Base-by-base conservation (phyloP, 495 filamentous ascomycete species). In the Staphylotrichum tortipilum region DNA sequence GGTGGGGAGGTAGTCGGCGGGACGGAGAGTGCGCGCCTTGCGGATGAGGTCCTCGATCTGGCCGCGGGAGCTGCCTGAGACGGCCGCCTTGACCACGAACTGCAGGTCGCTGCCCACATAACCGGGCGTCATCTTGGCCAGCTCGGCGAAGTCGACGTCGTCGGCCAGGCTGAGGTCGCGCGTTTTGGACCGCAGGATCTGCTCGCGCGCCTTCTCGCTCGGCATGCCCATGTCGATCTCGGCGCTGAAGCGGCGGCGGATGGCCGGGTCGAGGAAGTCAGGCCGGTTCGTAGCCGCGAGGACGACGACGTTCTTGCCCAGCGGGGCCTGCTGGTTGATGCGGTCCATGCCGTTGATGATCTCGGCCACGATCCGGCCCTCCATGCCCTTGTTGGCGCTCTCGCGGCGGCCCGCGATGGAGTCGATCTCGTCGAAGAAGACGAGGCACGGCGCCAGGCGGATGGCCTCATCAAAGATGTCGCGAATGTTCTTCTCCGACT, bases 391-490 rank as follows among this genome's bases (percentile, higher is more conserved):
- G 60, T 94, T 89, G n/a, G 90, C 87, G 58, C 81, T 91, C 61
- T 96, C 92, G 37, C 91, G 76, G 68, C 95, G 96, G 4, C 89
- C 89, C 33, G 92, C 92, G 52, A 96, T 95, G 14, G 88, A 86
- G 64, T 98, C 92, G 52, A 96, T 94, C 64, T 98, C 92, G 57
- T 96, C 92, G 49, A 98, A 85, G 64, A 98, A 96, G 7, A 98
- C 78, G 4, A 98, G 71, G 61, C 90, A 95, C 2, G 92, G 92
- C 3, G 92, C 92, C 47, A 90, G 77, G 46, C 80, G 78, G 62
- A 85, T 86, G 0, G 92, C 92, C 61, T 94, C 87, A 18, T 95
- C 82, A 55, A 96, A 96, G 47, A 89, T 75, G 48, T 96, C 90
- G 26, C 91, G 77, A 41, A 98, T 79, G 48, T 89, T 89, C 71